Evolutionary conservation across 2,329 filamentous ascomycete species (phyloP), one percentile per base, ranked within the genome.

Genomic region (Clonostachys solani): DNA sequence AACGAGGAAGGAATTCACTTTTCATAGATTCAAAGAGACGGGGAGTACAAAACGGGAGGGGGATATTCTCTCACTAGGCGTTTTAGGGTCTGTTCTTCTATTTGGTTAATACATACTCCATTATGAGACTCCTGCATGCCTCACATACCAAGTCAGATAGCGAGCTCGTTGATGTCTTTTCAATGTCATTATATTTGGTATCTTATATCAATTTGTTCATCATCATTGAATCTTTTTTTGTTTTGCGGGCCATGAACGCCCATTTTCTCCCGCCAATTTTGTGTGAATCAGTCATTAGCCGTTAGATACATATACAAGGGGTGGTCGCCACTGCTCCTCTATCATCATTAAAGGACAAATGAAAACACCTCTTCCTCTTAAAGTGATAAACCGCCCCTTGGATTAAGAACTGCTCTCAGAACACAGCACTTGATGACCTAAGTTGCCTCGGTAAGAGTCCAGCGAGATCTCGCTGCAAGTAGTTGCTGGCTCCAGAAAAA

Each of bases 1-100:
- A 96, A 96, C 63, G 82, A 89, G 54, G 89, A 95, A 63, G 90
- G 90, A 29, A 92, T 97, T 50, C 92, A 96, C 71, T 97, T 97
- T 65, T 87, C 81, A 52, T 91, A 66, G 17, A 10, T 74, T 41
- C 19, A 18, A 36, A n/a, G n/a, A n/a, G n/a, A 40, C 37, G n/a
- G 37, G n/a, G 37, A n/a, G 17, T 40, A 40, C 37, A n/a, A 18
- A n/a, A 18, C 12, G n/a, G 37, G 12, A 29, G 9, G 3, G 23
- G 23, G 23, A 29, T 29, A 8, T 29, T 29, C 23, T 29, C 23
- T 29, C 23, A 29, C 23, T 10, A 29, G 23, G 23, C 23, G 23
- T 29, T 29, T 29, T 10, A 29, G 23, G 23, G 23, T 29, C 10
- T 29, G 23, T 29, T 29, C 23, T 29, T 29, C n/a, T n/a, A n/a